Evolutionary conservation across 768 basidiomycete genomes (phyloP).

Genomic region (Hericium rajendrae): DNA sequence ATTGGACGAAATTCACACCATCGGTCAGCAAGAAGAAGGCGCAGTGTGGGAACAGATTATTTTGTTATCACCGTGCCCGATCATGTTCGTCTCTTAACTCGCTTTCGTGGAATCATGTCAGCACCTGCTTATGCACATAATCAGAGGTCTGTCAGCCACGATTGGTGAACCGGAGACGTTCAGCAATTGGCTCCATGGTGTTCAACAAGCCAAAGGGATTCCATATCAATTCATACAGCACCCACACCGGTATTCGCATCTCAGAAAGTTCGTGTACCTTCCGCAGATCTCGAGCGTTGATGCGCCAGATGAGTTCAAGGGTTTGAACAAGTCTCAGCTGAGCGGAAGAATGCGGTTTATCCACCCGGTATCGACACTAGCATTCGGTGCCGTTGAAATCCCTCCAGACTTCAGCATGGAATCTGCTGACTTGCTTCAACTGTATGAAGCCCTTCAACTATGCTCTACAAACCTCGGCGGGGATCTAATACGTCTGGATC

Average conservation of each 20-base stretch:
- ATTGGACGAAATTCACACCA: conserved; percentile 58
- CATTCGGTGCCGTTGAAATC: conserved; percentile 38
- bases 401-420: conserved; percentile 60
- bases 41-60: conserved; percentile 71
- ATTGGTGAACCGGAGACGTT: conserved; percentile 57
- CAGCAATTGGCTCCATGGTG: conserved; percentile 52
- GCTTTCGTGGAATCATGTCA: neutral
- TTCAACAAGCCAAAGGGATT: conserved; percentile 51
- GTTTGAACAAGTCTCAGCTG: conserved; percentile 27
- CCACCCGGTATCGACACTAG: conserved; percentile 55
- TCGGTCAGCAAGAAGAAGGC: conserved; percentile 62
- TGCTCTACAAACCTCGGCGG: neutral
- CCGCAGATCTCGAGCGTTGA: conserved; percentile 20
- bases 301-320: conserved; percentile 22
- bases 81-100: conserved; percentile 42
- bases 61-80: conserved; percentile 57
- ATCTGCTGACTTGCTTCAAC: conserved; percentile 41
- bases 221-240: conserved; percentile 52
- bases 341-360: conserved; percentile 40
- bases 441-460: conserved; percentile 38
- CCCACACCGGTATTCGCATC: conserved; percentile 62
- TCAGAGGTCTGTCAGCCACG: conserved; percentile 62
- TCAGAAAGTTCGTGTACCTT: conserved; percentile 57
- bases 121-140: neutral
- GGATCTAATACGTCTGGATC: conserved; percentile 29